Percentiles rank a stretch among this genome's conserved stretches.
phyloP scores from a whole-genome alignment of 176 grass and related monocot genomes.

The Triticum monococcum region DNA sequence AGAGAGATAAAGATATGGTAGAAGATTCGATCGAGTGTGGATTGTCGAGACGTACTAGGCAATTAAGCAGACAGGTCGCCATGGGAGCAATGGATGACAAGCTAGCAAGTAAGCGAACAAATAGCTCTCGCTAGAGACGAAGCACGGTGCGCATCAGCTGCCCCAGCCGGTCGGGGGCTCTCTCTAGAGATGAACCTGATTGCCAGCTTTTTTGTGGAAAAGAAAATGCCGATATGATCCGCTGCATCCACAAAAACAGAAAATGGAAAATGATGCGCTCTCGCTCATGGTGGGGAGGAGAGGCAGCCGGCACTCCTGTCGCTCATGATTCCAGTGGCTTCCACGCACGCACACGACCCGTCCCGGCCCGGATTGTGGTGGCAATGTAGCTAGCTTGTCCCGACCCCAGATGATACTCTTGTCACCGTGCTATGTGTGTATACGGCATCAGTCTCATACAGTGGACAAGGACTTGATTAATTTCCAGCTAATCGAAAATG shows the following conservation, averaged over 20 bases:
- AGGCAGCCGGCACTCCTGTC: too few relatives aligned
- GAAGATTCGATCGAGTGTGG: neutral
- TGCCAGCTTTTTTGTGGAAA: too few relatives aligned
- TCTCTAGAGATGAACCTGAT: too few relatives aligned
- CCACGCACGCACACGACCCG: neutral
- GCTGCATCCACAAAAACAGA: too few relatives aligned
- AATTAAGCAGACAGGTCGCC: neutral
- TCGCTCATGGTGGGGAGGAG: too few relatives aligned
- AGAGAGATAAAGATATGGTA: constrained; percentile 13
- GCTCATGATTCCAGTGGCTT: neutral
- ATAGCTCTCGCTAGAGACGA: neutral
- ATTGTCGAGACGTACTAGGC: neutral
- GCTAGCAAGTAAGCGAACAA: neutral
- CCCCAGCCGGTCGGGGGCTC: neutral
- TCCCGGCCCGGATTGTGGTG: too few relatives aligned
- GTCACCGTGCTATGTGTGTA: too few relatives aligned
- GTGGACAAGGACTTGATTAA: neutral
- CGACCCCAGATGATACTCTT: too few relatives aligned
- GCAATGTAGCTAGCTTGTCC: too few relatives aligned
- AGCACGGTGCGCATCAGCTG: neutral
- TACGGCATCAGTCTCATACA: too few relatives aligned
- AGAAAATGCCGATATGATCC: neutral
- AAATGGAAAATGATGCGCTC: too few relatives aligned
- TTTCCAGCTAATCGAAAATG: neutral
- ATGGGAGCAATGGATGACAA: neutral